phyloP scores from a whole-genome alignment of 139 green algal species.

The Nannochloris sp. region DNA sequence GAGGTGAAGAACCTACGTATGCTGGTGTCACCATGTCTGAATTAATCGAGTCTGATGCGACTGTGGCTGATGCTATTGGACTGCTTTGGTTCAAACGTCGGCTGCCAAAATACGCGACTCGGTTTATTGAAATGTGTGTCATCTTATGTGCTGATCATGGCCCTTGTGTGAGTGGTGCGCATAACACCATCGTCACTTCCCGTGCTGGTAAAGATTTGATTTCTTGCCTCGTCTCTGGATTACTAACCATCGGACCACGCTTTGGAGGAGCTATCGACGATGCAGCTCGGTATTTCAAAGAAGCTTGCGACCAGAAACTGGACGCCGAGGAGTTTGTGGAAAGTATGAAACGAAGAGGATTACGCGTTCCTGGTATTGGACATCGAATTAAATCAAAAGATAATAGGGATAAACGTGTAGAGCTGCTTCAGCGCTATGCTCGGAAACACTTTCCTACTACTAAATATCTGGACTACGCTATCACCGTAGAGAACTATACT shows the following conservation, averaged over 20 bases:
- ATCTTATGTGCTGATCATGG: slow-evolving; percentile 95
- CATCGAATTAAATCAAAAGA: slow-evolving; percentile 94
- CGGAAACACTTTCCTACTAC: slow-evolving; percentile 78
- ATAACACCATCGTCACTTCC: slow-evolving; percentile 89
- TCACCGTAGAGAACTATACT: slow-evolving; percentile 86
- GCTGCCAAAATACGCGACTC: slow-evolving; percentile 80
- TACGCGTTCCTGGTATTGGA: slow-evolving; percentile 82
- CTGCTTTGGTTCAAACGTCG: slow-evolving; percentile 75
- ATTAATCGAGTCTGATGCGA: slow-evolving; percentile 76
- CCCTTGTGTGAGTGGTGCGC: slow-evolving; percentile 82
- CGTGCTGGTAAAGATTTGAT: slow-evolving; percentile 84
- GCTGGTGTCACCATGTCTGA: slow-evolving; percentile 39
- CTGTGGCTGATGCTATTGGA: slow-evolving; percentile 79
- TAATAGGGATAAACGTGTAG: slow-evolving; percentile 90
- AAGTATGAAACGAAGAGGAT: slow-evolving; percentile 71
- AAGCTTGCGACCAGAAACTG: slow-evolving; percentile 27
- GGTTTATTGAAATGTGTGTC: slow-evolving; percentile 92
- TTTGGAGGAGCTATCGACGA: slow-evolving; percentile 92
- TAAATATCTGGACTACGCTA: slow-evolving; percentile 83
- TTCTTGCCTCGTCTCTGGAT: slow-evolving; percentile 70
- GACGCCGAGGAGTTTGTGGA: slow-evolving; percentile 77
- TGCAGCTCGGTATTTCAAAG: slow-evolving; percentile 73
- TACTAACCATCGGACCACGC: slow-evolving; percentile 80
- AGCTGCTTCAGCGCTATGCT: slow-evolving; percentile 61
- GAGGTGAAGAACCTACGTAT: slow-evolving; percentile 84